Evolutionary conservation across 768 basidiomycete species (phyloP).

Genomic region (Crepidotus variabilis): DNA sequence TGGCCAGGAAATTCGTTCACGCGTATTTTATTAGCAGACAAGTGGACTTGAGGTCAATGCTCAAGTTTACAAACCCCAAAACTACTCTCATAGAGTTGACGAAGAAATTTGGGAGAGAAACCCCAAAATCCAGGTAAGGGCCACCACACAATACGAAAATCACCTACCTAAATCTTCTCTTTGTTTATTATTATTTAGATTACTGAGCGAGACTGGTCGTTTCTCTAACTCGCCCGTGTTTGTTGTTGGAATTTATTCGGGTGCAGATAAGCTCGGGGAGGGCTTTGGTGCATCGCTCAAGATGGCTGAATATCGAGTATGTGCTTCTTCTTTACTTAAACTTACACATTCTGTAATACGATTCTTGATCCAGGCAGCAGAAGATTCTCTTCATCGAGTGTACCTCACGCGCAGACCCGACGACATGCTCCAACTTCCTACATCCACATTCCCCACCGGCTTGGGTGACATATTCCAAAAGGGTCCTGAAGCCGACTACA

Average conservation of each 20-base stretch:
- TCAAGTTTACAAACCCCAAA: slow-evolving; percentile 35
- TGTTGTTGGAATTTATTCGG: slow-evolving; percentile 93
- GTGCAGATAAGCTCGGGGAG: slow-evolving; percentile 82
- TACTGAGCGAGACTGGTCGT: slow-evolving; percentile 92
- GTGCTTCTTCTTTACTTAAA: slow-evolving; percentile 18
- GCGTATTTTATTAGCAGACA: slow-evolving; percentile 84
- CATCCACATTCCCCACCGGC: slow-evolving; percentile 60
- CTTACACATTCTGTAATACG: slow-evolving; percentile 2
- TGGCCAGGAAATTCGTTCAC: slow-evolving; percentile 87
- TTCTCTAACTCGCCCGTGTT: slow-evolving; percentile 88
- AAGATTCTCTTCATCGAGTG: slow-evolving; percentile 78
- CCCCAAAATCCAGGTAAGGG: slow-evolving; percentile 58
- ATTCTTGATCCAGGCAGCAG: slow-evolving; percentile 57
- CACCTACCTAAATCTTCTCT: slow-evolving; percentile 33
- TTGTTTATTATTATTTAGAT: slow-evolving; percentile 41
- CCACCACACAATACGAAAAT: not conserved
- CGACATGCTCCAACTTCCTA: slow-evolving; percentile 65
- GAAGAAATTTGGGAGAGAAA: slow-evolving; percentile 65
- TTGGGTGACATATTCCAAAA: slow-evolving; percentile 19
- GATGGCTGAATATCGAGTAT: slow-evolving; percentile 93
- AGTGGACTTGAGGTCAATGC: slow-evolving; percentile 58
- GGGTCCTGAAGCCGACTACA: slow-evolving; percentile 39
- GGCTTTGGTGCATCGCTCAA: slow-evolving; percentile 89
- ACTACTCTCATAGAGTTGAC: slow-evolving; percentile 72
- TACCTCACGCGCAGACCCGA: slow-evolving; percentile 79